Conservation (phyloP, 2,329 filamentous ascomycete genomes). For the Sporothrix pallida region DNA sequence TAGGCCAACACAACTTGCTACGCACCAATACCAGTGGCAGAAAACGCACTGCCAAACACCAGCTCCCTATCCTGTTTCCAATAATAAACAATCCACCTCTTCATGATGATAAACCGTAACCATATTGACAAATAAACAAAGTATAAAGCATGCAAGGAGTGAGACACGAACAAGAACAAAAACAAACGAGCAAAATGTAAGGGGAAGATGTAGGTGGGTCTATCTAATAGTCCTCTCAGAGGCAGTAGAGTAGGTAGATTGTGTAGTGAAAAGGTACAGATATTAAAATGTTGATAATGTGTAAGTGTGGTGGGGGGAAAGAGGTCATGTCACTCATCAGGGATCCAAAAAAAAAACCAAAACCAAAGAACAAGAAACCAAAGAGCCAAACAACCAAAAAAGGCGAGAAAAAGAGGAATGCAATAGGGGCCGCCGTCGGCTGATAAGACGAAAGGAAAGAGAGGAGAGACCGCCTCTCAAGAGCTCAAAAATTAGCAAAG, state of each 20-base stretch:
- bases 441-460: background rate
- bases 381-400: background rate
- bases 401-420: background rate
- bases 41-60: background rate
- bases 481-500: conserved; percentile 52
- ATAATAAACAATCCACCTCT: background rate
- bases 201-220: background rate
- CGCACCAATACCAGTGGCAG: background rate
- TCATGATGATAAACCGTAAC: background rate
- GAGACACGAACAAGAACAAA: background rate
- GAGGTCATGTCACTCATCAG: conserved; percentile 22
- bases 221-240: background rate
- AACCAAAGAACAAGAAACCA: background rate
- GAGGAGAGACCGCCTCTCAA: background rate
- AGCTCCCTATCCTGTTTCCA: background rate
- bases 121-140: background rate
- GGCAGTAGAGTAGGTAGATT: background rate
- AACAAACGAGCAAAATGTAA: background rate
- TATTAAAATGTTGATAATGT: conserved; percentile 10
- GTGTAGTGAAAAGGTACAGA: background rate
- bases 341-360: background rate
- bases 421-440: background rate
- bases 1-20: background rate
- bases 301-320: background rate
- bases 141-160: background rate